Base-by-base conservation (phyloP, 2,329 filamentous ascomycete genomes). In the Aspergillus eucalypticola region DNA sequence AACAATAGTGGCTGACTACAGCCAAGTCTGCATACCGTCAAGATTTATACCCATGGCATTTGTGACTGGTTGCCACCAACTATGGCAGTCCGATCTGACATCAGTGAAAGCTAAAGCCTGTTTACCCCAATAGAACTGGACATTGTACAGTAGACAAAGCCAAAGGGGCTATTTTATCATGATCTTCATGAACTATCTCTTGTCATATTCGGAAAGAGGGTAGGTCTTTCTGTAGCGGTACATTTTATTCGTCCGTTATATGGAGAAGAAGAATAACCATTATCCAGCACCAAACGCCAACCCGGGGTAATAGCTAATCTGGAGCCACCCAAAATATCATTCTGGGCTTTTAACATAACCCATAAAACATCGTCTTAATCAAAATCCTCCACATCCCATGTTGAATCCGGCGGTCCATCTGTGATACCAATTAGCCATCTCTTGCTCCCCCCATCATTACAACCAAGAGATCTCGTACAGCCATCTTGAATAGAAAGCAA, bases 401-500 rank as follows among this genome's bases (percentile, higher is more conserved):
- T 50, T 10, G 46, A 50, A 11, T 50, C 46, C 25, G 46, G 25
- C 46, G 46, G 46, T 15, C 46, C 46, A 21, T 50, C 46, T 50
- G 25, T 27, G 6, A 50, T 19, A 25, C n/a, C n/a, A 32, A 50
- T 50, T 15, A 50, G 25, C 25, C 46, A 50, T 17, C 15, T 17
- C 5, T n/a, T n/a, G 4, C 8, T 27, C 25, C 8, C 3, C 25
- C 46, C 3, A 50, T 29, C 7, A 1, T 10, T 10, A n/a, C 3
- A 13, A 49, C 19, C 23, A 7, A 49, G 2, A 17, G 23, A 7
- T 8, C 2, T 11, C 46, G 8, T 50, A 50, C 46, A 50, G 1
- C 46, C 46, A 21, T 50, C 46, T 11, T 50, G 46, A 17, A 50
- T 50, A 32, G 46, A 50, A 50, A 50, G 46, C 25, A 50, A 29